Conservation (phyloP, 2,329 filamentous ascomycete species). For the Erysiphe pulchra region DNA sequence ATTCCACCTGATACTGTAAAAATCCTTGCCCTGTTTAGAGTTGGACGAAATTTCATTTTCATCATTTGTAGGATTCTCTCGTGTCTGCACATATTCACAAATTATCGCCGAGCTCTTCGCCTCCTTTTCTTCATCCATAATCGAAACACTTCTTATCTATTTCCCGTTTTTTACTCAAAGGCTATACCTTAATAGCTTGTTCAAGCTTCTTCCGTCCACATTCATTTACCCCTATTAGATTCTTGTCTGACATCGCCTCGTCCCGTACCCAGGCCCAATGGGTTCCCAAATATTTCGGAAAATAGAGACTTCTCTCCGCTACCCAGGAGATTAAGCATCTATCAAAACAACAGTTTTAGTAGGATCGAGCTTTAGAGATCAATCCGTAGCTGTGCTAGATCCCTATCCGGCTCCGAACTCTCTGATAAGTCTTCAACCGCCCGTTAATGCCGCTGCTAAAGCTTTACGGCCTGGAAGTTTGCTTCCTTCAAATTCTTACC, state of each 20-base stretch:
- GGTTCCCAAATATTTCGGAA: slow-evolving; percentile 15
- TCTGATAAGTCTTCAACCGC: neutral
- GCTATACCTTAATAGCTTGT: neutral
- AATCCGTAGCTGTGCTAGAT: neutral
- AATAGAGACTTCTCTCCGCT: slow-evolving; percentile 13
- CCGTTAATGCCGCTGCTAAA: slow-evolving; percentile 15
- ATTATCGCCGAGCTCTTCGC: neutral
- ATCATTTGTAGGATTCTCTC: neutral
- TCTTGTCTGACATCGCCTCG: neutral
- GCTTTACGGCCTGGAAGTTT: slow-evolving; percentile 45
- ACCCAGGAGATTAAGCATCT: slow-evolving; percentile 17
- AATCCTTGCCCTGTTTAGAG: neutral
- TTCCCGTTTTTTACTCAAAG: neutral
- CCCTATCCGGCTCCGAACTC: neutral
- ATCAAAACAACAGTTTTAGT: slow-evolving; percentile 8
- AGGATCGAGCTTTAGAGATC: neutral
- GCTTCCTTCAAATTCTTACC: slow-evolving; percentile 41
- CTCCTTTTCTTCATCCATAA: neutral
- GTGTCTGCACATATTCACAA: no score
- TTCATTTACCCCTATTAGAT: neutral
- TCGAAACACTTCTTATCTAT: neutral
- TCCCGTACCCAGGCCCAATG: slow-evolving; percentile 7
- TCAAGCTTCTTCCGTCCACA: neutral
- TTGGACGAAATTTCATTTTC: neutral
- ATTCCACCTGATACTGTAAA: neutral